Conservation (phyloP, 768 basidiomycete genomes). For the Sarcomyxa edulis region DNA sequence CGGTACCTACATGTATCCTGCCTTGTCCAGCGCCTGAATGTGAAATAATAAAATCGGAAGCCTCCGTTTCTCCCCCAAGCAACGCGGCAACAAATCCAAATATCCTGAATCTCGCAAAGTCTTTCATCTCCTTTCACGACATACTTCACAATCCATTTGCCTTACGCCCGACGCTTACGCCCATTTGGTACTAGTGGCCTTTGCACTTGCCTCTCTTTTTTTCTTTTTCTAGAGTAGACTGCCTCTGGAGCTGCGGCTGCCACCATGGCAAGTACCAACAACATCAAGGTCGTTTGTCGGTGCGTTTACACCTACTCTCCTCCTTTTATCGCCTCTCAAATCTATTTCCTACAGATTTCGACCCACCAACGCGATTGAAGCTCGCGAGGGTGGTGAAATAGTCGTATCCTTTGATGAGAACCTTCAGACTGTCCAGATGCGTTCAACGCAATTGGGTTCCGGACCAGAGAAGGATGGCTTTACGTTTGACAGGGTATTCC, state of each 20-base stretch:
- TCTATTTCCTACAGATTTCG: constrained; percentile 63
- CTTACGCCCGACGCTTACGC: no score
- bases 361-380: constrained; percentile 89
- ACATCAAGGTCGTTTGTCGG: constrained; percentile 99
- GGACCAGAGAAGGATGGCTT: constrained; percentile 97
- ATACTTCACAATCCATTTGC: no score
- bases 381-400: constrained; percentile 81
- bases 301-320: constrained; percentile 32
- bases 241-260: constrained; percentile 38
- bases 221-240: constrained; percentile 14
- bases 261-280: constrained; percentile 70
- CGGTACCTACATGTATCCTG: no score
- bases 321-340: constrained; percentile 10
- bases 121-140: no score
- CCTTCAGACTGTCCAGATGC: constrained; percentile 78
- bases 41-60: no score
- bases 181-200: no score
- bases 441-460: constrained; percentile 57
- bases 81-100: no score
- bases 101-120: no score
- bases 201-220: not conserved
- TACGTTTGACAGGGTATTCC: constrained; percentile 95
- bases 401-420: constrained; percentile 88
- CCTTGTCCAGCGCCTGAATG: no score
- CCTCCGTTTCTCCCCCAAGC: no score